Evolutionary conservation across 2,329 filamentous ascomycete species (phyloP), one percentile per base, ranked within the genome.

Genomic region (Aurifilum marmelostoma): DNA sequence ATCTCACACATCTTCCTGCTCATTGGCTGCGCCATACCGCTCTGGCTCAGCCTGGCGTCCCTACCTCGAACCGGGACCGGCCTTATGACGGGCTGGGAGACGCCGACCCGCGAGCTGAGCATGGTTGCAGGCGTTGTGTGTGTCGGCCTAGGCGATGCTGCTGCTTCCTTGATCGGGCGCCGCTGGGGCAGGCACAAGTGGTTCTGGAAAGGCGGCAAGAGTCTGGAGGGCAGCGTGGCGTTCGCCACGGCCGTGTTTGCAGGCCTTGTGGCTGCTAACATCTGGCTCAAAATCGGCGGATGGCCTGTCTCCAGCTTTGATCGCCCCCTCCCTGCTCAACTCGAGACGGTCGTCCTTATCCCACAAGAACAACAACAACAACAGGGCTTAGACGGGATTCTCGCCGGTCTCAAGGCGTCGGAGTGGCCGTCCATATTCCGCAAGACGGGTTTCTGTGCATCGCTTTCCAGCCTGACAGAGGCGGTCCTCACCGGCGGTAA

Each of bases 201-300:
- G 96, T 86, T 94, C 32, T 99, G 96, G 96, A 92, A 93, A 18
- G 96, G 96, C 4, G 95, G 94, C 18, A 99, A 99, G 84, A 97
- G 93, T 72, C 84, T 99, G 1, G 95, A 99, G 79, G 96, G 96
- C 67, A 90, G 88, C 73, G 73, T 90, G 8, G 96, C 96, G 0
- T 98, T 99, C 79, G 91, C 90, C 1, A 79, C 83, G 5, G 94
- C 93, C 3, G 96, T 98, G 5, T 91, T 91, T 65, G 72, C 86
- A 5, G 96, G 95, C 0, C 83, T 98, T 60, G 80, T 91, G 58
- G 82, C 86, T 6, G 91, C 91, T 3, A 91, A 89, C 74, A 76
- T 83, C 21, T 98, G 94, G 94, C 82, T 97, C 72, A 83, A 85
- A 54, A 70, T 93, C 32, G 95, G 95, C 1, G 88, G 90, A 7